Conservation (phyloP, 257 asterid species). For the Ocimum tenuiflorum region DNA sequence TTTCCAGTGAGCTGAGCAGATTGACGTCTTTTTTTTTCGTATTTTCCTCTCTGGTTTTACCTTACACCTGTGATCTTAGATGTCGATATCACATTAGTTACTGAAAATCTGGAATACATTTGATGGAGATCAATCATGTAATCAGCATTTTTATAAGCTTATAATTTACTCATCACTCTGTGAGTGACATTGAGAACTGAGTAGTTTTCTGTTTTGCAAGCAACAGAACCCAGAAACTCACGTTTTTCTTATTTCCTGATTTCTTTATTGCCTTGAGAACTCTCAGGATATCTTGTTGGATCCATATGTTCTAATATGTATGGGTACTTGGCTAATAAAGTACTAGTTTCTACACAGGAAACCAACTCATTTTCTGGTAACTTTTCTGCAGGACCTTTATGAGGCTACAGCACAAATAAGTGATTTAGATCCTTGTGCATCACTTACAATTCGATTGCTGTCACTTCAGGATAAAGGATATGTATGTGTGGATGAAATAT, state of each 20-base stretch:
- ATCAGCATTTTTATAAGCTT: not conserved
- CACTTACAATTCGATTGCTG: conserved; percentile 64
- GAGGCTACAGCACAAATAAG: conserved; percentile 93
- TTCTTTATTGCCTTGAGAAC: not conserved
- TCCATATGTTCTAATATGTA: not conserved
- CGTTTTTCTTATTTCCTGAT: not conserved
- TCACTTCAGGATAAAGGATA: conserved; percentile 71
- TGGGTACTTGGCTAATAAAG: not conserved
- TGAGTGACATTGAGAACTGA: conserved; percentile 9
- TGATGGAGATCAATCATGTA: not conserved
- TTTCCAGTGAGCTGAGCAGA: not conserved
- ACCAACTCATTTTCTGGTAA: conserved; percentile 8
- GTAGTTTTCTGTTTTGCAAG: conserved; percentile 3
- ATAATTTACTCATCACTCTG: not conserved
- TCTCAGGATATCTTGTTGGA: not conserved
- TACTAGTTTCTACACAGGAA: not conserved
- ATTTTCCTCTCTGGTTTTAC: not conserved
- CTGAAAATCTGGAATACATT: not conserved
- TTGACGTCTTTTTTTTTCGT: not conserved
- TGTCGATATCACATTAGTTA: not conserved
- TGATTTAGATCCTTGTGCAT: conserved; percentile 67
- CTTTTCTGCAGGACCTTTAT: conserved; percentile 56
- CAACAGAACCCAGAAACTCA: not conserved
- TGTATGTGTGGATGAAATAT: conserved; percentile 66
- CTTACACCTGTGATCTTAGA: not conserved